Evolutionary conservation across 805 yeast genomes (phyloP), one percentile per base, ranked within the genome.

Genomic region (Candida silvicultrix): DNA sequence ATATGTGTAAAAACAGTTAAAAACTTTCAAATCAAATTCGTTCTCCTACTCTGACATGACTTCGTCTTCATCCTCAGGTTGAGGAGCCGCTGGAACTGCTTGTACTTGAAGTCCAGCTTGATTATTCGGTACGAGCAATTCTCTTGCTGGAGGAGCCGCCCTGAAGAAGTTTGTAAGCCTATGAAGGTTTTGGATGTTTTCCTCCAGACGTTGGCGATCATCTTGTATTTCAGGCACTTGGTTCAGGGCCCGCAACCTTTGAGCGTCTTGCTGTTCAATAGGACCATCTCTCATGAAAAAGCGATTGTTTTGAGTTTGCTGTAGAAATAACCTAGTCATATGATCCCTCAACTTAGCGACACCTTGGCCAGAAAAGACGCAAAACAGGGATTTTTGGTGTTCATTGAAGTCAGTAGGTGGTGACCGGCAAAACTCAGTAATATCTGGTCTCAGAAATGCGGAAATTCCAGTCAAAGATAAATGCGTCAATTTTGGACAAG

Each of bases 311-410:
- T 23, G 18, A 20, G 40, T 28, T 28, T 28, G 36, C 4, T 2
- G 25, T 18, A 40, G 22, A 38, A 46, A 51, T 25, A 68, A 40
- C 38, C 63, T 63, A 57, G 75, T 81, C 41, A 92, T 72, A 60
- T 85, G 83, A 37, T 78, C 80, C 51, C 97, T 77, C 51, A 92
- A 71, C 49, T 80, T 78, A 42, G 72, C 77, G 16, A 94, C 96
- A 9, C 97, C 97, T 49, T 78, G 79, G 2, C 98, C 98, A 31
- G 92, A 83, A 60, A 89, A 94, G 12, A 92, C 99, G 68, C 98
- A 92, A 59, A 94, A 92, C 42, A 86, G 74, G 20, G 82, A 76
- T 52, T 83, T 83, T 64, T 94, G 99, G 57, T 84, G 84, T 46
- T 83, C 87, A 44, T 83, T 89, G 63, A 94, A 90, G 56, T 89